Evolutionary conservation across 2,329 filamentous ascomycete species (phyloP).

Genomic region (Raffaelea albimanens): DNA sequence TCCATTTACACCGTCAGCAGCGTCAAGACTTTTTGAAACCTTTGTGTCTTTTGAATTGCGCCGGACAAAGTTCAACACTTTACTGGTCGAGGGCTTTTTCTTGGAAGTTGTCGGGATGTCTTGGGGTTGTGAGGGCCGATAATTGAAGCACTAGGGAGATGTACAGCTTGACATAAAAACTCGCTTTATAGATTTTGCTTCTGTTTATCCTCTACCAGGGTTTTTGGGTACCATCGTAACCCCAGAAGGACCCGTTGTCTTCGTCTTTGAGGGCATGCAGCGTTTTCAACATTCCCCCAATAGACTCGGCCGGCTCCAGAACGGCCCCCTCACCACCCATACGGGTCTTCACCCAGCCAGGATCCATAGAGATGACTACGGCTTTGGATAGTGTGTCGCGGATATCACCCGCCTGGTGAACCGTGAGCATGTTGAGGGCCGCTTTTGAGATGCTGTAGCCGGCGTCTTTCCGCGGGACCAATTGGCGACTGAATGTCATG

Average conservation of each 20-base stretch:
- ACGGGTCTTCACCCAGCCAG: conserved; percentile 25
- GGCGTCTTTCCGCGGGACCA: conserved; percentile 19
- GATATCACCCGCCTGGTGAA: conserved; percentile 19
- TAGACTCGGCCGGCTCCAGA: conserved; percentile 18
- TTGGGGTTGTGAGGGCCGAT: too few relatives aligned
- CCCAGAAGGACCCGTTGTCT: conserved; percentile 18
- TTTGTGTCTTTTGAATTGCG: too few relatives aligned
- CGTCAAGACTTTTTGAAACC: too few relatives aligned
- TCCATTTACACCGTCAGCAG: too few relatives aligned
- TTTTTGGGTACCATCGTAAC: conserved; percentile 12
- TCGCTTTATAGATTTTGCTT: too few relatives aligned
- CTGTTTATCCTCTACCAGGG: conserved; percentile 15
- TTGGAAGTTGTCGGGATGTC: too few relatives aligned
- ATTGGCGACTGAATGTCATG: conserved; percentile 18
- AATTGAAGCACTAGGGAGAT: too few relatives aligned
- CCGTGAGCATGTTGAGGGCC: conserved; percentile 22
- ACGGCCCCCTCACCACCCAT: conserved; percentile 21
- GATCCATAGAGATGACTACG: conserved; percentile 21
- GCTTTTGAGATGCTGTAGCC: conserved; percentile 26
- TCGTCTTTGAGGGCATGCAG: conserved; percentile 58
- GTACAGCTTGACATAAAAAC: too few relatives aligned
- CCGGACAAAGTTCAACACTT: too few relatives aligned
- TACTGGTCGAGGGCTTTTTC: too few relatives aligned
- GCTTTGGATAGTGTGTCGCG: conserved; percentile 13
- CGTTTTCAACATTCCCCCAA: conserved; percentile 58